phyloP scores from a whole-genome alignment of 1,284 basidiomycete species.

The Farysia itapuensis region DNA sequence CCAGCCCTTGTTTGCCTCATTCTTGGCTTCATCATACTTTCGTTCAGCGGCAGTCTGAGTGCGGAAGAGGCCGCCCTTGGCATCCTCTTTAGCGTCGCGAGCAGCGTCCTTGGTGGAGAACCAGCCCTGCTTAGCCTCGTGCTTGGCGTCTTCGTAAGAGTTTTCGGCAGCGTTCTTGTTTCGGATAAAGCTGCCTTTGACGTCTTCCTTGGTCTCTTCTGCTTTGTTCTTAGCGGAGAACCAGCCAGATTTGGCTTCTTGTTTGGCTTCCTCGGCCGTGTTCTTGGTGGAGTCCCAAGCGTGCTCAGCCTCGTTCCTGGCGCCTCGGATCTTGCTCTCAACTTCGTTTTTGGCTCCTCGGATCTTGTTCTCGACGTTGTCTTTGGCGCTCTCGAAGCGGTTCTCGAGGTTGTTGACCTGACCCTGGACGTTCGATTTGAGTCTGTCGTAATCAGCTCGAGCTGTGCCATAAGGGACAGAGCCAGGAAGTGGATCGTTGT shows the following conservation, averaged over 20 bases:
- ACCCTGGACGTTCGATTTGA: conserved; percentile 9
- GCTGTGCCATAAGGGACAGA: conserved; percentile 32
- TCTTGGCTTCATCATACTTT: conserved; percentile 3
- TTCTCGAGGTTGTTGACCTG: conserved; percentile 19
- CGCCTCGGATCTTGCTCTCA: conserved; percentile 12
- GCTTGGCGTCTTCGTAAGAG: conserved; percentile 17
- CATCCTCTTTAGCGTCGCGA: conserved; percentile 6
- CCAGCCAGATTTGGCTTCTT: conserved; percentile 7
- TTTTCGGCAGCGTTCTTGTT: conserved; percentile 5
- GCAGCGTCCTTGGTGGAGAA: conserved; percentile 1
- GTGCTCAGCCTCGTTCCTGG: conserved; percentile 3
- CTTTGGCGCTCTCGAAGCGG: conserved; percentile 17
- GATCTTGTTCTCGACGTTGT: conserved; percentile 14
- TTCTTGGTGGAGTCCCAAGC: conserved; percentile 1
- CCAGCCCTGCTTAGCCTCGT: conserved; percentile 11
- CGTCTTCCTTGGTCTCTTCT: neutral
- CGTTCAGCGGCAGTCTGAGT: conserved; percentile 2
- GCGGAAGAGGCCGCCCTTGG: conserved; percentile 6
- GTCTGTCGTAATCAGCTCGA: conserved; percentile 19
- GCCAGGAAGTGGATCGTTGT: conserved; percentile 22
- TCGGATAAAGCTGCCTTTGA: conserved; percentile 1
- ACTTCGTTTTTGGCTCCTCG: conserved; percentile 14
- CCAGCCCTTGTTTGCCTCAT: conserved; percentile 11
- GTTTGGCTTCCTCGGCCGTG: conserved; percentile 3
- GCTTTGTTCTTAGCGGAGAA: conserved; percentile 11